Percentiles rank a stretch among this genome's conserved stretches.
These are phyloP conservation scores for Ramaria rubella DNA, from an alignment of 768 basidiomycete species.

Conservation along the genomic window DNA sequence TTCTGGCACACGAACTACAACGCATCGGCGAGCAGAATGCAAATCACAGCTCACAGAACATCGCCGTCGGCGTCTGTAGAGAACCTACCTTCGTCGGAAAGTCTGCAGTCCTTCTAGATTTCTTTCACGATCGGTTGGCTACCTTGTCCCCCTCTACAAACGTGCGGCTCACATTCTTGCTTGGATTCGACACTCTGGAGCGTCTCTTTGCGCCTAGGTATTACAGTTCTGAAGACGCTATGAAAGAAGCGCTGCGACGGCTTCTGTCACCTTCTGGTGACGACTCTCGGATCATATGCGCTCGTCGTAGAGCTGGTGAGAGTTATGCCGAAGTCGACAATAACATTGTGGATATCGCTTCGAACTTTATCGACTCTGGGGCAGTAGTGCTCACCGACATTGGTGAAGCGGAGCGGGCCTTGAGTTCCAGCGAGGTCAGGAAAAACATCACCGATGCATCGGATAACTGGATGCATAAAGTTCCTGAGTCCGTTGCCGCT, in stretches of 20 bases:
- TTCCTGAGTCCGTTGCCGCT: constrained; percentile 38
- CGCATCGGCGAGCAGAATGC: background rate
- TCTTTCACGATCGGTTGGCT: constrained; percentile 36
- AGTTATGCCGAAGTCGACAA: constrained; percentile 2
- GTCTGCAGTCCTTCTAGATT: constrained; percentile 48
- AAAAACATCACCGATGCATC: constrained; percentile 30
- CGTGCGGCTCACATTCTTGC: constrained; percentile 57
- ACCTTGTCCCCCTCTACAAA: constrained; percentile 14
- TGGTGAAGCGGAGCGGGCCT: constrained; percentile 43
- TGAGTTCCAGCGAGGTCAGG: constrained; percentile 69
- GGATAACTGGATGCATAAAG: constrained; percentile 40
- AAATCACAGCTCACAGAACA: constrained; percentile 28
- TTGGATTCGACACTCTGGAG: constrained; percentile 82
- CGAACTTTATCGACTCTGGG: constrained; percentile 44
- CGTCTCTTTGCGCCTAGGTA: constrained; percentile 73
- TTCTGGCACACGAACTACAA: constrained; percentile 45
- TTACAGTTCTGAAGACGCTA: constrained; percentile 48
- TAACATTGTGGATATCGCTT: constrained; percentile 30
- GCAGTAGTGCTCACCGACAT: constrained; percentile 60
- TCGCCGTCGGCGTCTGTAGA: constrained; percentile 77
- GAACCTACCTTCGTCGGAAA: constrained; percentile 89
- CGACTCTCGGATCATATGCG: constrained; percentile 60
- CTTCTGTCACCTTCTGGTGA: constrained; percentile 56
- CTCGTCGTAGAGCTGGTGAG: constrained; percentile 37
- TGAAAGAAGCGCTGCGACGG: constrained; percentile 46